Evolutionary conservation across 306 rosid genomes (phyloP), one percentile per base, ranked within the genome.

Genomic region (Parietaria judaica): DNA sequence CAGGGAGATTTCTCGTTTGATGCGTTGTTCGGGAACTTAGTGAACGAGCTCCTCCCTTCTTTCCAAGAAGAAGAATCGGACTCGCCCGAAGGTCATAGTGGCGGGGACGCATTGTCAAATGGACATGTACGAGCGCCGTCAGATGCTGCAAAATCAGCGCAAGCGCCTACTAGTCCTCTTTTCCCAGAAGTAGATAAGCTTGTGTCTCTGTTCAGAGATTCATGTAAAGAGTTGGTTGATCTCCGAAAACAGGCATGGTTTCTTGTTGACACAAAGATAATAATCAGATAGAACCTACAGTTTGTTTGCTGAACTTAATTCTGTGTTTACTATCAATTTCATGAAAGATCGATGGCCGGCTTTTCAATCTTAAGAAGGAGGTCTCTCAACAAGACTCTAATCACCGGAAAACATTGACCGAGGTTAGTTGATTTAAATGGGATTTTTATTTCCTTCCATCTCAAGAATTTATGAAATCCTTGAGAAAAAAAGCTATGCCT

Each of bases 1-100:
- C 54, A 92, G 98, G 98, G 96, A 4, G 88, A 86, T n/a, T 92
- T 92, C 77, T 92, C 98, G 39, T 92, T 92, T 69, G 98, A 92
- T 67, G 86, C 95, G 11, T 76, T 88, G 75, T 92, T 92, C 61
- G 98, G 98, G 56, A 92, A 82, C 75, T 76, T 92, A 68, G 98
- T 92, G 65, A 86, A 76, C 39, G 95, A 84, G 61, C 96, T 86
- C 56, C 98, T 92, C 61, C 98, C 98, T 2, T 75, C 90, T 7
- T 92, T 86, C 79, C 86, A 68, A 76, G 79, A 82, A 57, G 95
- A 85, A 55, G 98, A 86, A 47, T 54, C 83, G 6, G 97, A 88
- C 71, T 64, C 71, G 51, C 36, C 74, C 17, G 99, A 88, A 50
- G 95, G 78, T 51, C 82, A 76, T 48, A 57, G 76, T 17, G 80